These are phyloP conservation scores for Vachellia collinsii DNA, from an alignment of 306 rosid species.

Conservation along the genomic window DNA sequence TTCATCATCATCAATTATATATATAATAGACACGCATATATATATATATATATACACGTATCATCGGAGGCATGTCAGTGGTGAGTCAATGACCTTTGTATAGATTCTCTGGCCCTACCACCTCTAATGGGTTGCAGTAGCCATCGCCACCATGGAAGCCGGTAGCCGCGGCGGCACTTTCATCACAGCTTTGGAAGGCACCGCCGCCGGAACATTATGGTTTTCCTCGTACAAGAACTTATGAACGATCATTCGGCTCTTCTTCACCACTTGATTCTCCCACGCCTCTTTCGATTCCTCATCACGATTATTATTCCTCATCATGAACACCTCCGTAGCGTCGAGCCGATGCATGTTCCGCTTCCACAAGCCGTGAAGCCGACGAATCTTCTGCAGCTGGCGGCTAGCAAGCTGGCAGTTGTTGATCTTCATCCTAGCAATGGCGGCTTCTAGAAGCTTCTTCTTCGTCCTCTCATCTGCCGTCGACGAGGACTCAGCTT, in stretches of 20 bases:
- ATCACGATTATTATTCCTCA: neutral
- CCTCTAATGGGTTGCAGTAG: neutral
- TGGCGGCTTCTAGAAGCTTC: slow-evolving; percentile 39
- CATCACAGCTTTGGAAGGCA: neutral
- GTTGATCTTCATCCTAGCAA: slow-evolving; percentile 36
- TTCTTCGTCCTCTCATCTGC: slow-evolving; percentile 30
- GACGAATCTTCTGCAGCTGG: slow-evolving; percentile 44
- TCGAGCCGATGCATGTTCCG: slow-evolving; percentile 45
- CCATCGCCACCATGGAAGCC: neutral
- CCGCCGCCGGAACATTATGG: neutral
- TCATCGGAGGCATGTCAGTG: neutral
- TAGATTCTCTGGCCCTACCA: neutral
- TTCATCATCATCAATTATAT: no score
- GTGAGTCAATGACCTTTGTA: neutral
- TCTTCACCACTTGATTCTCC: slow-evolving; percentile 42
- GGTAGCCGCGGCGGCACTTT: neutral
- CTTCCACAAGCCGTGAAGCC: slow-evolving; percentile 45
- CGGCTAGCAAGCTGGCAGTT: slow-evolving; percentile 43
- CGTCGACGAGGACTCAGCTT: neutral
- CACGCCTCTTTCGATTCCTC: slow-evolving; percentile 35
- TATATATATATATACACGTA: neutral
- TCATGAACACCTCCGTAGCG: slow-evolving; percentile 40
- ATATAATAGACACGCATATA: no score
- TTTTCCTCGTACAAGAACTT: slow-evolving; percentile 39
- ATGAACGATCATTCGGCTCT: slow-evolving; percentile 29